These are phyloP conservation scores for Cystofilobasidium ferigula DNA, from an alignment of 768 basidiomycete species.

Conservation along the genomic window DNA sequence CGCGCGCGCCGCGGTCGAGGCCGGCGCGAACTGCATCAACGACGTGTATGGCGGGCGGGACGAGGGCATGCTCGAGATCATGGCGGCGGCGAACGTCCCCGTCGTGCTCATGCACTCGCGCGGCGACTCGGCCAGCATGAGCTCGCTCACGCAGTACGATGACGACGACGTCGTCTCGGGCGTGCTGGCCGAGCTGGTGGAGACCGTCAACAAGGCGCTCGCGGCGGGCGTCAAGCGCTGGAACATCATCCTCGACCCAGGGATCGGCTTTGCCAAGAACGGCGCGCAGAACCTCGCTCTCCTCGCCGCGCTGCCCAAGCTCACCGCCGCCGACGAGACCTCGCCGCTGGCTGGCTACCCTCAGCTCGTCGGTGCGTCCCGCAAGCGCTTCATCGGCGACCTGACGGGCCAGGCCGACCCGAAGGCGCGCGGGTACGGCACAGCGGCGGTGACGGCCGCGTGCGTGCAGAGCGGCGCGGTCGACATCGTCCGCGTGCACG, in stretches of 20 bases:
- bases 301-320: slow-evolving; percentile 45
- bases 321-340: slow-evolving; percentile 42
- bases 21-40: slow-evolving; percentile 87
- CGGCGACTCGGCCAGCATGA: slow-evolving; percentile 52
- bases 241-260: slow-evolving; percentile 83
- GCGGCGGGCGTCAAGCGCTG: slow-evolving; percentile 67
- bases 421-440: slow-evolving; percentile 63
- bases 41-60: slow-evolving; percentile 67
- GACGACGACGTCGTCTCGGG: slow-evolving; percentile 65
- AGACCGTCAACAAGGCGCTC: slow-evolving; percentile 55
- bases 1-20: slow-evolving; percentile 58
- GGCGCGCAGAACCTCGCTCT: slow-evolving; percentile 61
- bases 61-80: slow-evolving; percentile 56
- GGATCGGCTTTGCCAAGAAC: slow-evolving; percentile 87
- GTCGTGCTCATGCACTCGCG: slow-evolving; percentile 90
- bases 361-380: slow-evolving; percentile 60
- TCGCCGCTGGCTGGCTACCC: slow-evolving; percentile 49
- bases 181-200: slow-evolving; percentile 60
- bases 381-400: slow-evolving; percentile 71
- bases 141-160: slow-evolving; percentile 28
- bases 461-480: slow-evolving; percentile 66
- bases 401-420: slow-evolving; percentile 48
- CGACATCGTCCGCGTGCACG: slow-evolving; percentile 69
- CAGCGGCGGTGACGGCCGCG: slow-evolving; percentile 56
- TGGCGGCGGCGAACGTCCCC: slow-evolving; percentile 57